Evolutionary conservation across 2,329 filamentous ascomycete genomes (phyloP).

Genomic region (Epicoccum nigrum): DNA sequence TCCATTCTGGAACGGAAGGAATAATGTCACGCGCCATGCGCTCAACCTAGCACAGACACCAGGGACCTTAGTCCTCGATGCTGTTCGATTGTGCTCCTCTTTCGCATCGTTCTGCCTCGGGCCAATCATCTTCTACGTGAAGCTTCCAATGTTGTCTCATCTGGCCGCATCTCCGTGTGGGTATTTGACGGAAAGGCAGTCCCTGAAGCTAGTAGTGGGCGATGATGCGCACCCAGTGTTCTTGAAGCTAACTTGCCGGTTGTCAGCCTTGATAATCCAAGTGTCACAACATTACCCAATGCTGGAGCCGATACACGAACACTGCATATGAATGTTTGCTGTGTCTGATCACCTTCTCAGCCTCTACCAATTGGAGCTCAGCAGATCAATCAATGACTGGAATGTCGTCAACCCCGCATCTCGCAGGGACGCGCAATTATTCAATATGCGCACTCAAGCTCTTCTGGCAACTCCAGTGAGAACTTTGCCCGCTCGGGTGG

Average conservation of each 20-base stretch:
- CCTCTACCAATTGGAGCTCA: constrained; percentile 22
- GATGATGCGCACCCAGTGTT: constrained; percentile 20
- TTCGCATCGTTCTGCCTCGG: constrained; percentile 9
- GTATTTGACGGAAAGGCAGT: constrained; percentile 16
- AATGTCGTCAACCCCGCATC: constrained; percentile 46
- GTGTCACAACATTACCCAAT: constrained; percentile 25
- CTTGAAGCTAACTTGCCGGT: constrained; percentile 14
- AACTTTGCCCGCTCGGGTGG: constrained; percentile 29
- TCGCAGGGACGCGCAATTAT: constrained; percentile 35
- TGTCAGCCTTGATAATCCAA: constrained; percentile 14
- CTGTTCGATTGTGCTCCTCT: constrained; percentile 8
- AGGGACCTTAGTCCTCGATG: constrained; percentile 26
- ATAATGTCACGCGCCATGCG: constrained; percentile 41
- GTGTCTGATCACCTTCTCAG: constrained; percentile 19
- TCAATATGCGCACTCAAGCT: constrained; percentile 31
- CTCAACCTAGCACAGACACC: constrained; percentile 30
- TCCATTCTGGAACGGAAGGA: constrained; percentile 17
- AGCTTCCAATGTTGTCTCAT: constrained; percentile 22
- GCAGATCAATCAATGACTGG: constrained; percentile 25
- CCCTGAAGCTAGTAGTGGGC: constrained; percentile 36
- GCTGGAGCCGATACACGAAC: constrained; percentile 28
- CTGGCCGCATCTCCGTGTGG: constrained; percentile 21
- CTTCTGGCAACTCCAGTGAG: constrained; percentile 34
- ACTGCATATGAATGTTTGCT: constrained; percentile 32
- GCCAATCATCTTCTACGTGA: constrained; percentile 28